A percentile compares a stretch with the other conserved stretches of the same genome.
Conservation (phyloP, 225 moss, liverwort and hornwort species). For the Ulota crispa region DNA sequence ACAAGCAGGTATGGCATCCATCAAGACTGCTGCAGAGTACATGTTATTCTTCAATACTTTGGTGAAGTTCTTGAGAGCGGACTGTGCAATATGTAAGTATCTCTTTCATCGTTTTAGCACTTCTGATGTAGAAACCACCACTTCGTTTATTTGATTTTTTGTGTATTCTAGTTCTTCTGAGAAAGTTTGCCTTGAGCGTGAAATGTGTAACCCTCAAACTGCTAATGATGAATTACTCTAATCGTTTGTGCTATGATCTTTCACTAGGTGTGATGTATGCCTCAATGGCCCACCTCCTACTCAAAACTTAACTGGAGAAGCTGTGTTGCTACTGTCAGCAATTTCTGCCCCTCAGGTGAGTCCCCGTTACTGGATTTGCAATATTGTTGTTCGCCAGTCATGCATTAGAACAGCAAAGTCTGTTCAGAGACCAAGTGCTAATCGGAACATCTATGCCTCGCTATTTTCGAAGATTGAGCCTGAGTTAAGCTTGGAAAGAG, state of each 20-base stretch:
- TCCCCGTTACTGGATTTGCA: background rate
- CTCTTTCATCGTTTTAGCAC: background rate
- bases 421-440: background rate
- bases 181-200: background rate
- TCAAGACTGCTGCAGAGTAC: constrained; percentile 61
- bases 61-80: constrained; percentile 64
- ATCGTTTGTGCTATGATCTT: constrained; percentile 1
- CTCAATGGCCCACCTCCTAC: constrained; percentile 47
- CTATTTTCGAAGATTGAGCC: background rate
- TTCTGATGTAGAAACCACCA: constrained; percentile 9
- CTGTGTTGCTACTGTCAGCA: constrained; percentile 40
- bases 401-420: constrained; percentile 2
- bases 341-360: constrained; percentile 49
- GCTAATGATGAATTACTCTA: background rate
- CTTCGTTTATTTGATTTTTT: background rate
- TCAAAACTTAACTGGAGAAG: constrained; percentile 62
- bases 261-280: constrained; percentile 70
- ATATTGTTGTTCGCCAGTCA: background rate
- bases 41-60: constrained; percentile 67
- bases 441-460: background rate
- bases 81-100: constrained; percentile 57
- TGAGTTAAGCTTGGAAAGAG: background rate
- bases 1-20: constrained; percentile 63
- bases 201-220: background rate
- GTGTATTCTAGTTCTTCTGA: background rate